These are phyloP conservation scores for Microstegium vimineum DNA, from an alignment of 176 grass and related monocot species.

Conservation along the genomic window DNA sequence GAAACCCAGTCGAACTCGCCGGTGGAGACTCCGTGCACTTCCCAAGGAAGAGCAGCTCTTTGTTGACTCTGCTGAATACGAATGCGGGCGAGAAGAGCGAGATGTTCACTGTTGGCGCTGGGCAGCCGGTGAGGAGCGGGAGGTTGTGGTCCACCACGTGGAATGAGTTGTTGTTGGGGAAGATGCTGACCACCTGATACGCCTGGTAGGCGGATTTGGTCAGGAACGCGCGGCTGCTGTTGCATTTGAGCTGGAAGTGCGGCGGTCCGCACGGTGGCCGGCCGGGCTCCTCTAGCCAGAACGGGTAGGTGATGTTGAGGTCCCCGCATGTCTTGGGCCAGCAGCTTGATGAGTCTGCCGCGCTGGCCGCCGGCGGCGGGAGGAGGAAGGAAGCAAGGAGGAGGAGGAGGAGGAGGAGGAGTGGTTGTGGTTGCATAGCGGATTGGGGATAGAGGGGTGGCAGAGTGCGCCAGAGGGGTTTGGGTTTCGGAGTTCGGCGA, in stretches of 20 bases:
- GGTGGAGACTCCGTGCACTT: not conserved
- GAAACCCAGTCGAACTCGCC: not conserved
- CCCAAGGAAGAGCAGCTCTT: not conserved
- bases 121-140: conserved; percentile 23
- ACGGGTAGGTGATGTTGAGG: conserved; percentile 20
- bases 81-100: not conserved
- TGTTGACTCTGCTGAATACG: not conserved
- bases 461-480: not conserved
- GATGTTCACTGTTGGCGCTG: not conserved
- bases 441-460: not conserved
- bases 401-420: not conserved
- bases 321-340: not conserved
- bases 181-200: not conserved
- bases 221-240: not conserved
- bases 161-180: not conserved
- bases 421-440: not conserved
- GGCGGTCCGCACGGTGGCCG: not conserved
- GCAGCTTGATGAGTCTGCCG: not conserved
- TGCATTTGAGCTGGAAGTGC: conserved; percentile 31
- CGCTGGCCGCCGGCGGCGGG: not conserved
- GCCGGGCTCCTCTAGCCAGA: conserved; percentile 35
- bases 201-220: rapidly evolving
- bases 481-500: not conserved
- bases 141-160: conserved; percentile 20
- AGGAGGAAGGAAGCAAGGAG: not conserved